Base-by-base conservation (phyloP, 371 early-diverging fungal genomes). In the Umbelopsis sp. region DNA sequence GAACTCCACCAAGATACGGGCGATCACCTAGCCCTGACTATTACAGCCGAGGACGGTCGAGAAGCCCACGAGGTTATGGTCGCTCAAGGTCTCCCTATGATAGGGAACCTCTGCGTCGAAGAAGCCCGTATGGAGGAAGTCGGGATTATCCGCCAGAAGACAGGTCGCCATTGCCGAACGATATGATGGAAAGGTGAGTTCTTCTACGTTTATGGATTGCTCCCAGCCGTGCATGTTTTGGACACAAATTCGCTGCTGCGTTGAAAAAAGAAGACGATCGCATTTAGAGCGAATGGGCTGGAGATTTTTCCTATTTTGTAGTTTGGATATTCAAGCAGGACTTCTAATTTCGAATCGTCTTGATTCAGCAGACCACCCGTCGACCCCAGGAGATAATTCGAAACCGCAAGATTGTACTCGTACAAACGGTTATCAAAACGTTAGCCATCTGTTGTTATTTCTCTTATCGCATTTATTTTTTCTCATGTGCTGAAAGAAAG, bases 131-230 rank as follows among this genome's bases (percentile, higher is more conserved):
- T 20, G 35, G 57, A 24, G 35, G 57, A 35, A 35, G 57, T 32
- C 22, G 57, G 18, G 57, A 57, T 29, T 57, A 57, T 29, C 57
- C 57, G 1, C 18, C 35, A 57, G 57, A 57, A 10, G 68, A 35
- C 29, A 45, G 67, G 32, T 65, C 53, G n/a, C 68, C 69, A 22
- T 64, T 38, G n/a, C 64, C 50, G n/a, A 44, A 45, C 29, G 46
- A 65, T 53, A 48, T 45, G 20, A 22, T 22, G 1, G 25, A 35
- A 20, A 45, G 50, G 45, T 50, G 41, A 52, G 41, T 44, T 16
- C 65, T 48, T 64, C 25, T 6, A 41, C 12, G 41, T 24, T n/a
- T 18, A 24, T 5, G 18, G 4, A 12, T 45, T 44, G n/a, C 65
- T 16, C n/a, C 29, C 57, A 14, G 57, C 32, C 57, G 22, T 22